Evolutionary conservation across 345 rosid genomes (phyloP), one percentile per base, ranked within the genome.

Genomic region (Eucalyptus tenuipes): DNA sequence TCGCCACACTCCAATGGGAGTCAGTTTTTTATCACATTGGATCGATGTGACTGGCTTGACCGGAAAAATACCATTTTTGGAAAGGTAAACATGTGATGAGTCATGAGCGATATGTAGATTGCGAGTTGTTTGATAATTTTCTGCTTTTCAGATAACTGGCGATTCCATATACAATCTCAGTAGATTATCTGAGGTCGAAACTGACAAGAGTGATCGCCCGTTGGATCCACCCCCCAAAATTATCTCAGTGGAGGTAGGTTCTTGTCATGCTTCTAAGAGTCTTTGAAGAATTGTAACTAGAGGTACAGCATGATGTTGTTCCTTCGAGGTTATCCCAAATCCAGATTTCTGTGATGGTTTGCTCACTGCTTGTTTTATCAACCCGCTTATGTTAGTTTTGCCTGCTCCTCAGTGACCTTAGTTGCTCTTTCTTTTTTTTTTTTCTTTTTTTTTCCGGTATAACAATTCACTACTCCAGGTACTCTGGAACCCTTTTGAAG

Each of bases 401-500:
- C 47, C 81, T 5, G 45, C 82, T 75, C 42, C 82, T 18, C 82
- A 75, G 47, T 10, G 82, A 37, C 82, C 47, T 75, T 71, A 75
- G 42, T 75, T 2, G 2, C 25, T 53, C 18, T 31, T 33, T 75
- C 14, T 59, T 18, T 5, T 33, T 49, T 85, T 15, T 59, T 17
- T 9, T 27, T 80, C 31, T 59, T 22, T n/a, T 88, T 45, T 29
- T 11, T 42, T 20, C 18, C 8, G 55, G 17, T 27, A 10, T 47
- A 45, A 85, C 33, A 86, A 90, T 85, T 80, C 49, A 18, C 50
- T 89, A 87, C 87, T 86, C 86, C 90, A 97, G 99, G 99, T 98
- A 71, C 89, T 97, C 88, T 96, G 96, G 99, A 98, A 97, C 85
- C 99, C 99, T 85, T 98, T 98, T 53, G 99, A 98, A 86, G 99